These are phyloP conservation scores for Debaryomycetaceae sp. DNA, from an alignment of 1,139 yeast genomes.

Conservation along the genomic window DNA sequence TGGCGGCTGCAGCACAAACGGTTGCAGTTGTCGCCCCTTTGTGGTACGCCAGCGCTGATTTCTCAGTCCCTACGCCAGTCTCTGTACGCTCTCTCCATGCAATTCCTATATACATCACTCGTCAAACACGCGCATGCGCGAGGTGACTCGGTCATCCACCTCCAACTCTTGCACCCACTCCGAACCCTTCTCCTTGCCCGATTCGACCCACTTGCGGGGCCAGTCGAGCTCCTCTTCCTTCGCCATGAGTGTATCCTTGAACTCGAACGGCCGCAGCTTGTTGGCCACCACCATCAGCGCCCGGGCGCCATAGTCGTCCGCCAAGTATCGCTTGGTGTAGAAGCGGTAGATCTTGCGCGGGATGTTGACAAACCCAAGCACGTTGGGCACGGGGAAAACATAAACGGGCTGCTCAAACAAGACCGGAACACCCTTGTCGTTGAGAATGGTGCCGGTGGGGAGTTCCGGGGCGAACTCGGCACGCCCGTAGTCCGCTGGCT, in stretches of 20 bases:
- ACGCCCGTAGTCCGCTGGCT: conserved; percentile 48
- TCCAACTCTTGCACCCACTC: conserved; percentile 85
- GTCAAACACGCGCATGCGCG: conserved; percentile 54
- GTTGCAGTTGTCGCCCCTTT: no score
- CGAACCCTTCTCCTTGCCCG: conserved; percentile 64
- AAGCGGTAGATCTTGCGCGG: conserved; percentile 77
- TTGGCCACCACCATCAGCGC: conserved; percentile 60
- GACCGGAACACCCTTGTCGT: conserved; percentile 47
- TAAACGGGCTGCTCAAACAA: conserved; percentile 71
- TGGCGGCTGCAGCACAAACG: no score
- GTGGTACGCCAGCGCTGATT: no score
- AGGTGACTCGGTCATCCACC: conserved; percentile 64
- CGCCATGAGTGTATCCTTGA: conserved; percentile 52
- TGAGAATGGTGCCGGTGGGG: conserved; percentile 22
- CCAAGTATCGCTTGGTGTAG: conserved; percentile 66
- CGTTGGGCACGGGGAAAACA: conserved; percentile 68
- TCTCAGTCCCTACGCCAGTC: no score
- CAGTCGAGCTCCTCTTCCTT: conserved; percentile 79
- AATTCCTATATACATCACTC: neutral
- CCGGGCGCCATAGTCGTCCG: conserved; percentile 64
- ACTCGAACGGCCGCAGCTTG: conserved; percentile 51
- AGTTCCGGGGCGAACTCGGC: conserved; percentile 63
- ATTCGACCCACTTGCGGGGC: conserved; percentile 83
- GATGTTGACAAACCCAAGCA: conserved; percentile 72
- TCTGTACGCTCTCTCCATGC: no score